Conservation (phyloP, 805 yeast species). For the Yarrowia deformans region DNA sequence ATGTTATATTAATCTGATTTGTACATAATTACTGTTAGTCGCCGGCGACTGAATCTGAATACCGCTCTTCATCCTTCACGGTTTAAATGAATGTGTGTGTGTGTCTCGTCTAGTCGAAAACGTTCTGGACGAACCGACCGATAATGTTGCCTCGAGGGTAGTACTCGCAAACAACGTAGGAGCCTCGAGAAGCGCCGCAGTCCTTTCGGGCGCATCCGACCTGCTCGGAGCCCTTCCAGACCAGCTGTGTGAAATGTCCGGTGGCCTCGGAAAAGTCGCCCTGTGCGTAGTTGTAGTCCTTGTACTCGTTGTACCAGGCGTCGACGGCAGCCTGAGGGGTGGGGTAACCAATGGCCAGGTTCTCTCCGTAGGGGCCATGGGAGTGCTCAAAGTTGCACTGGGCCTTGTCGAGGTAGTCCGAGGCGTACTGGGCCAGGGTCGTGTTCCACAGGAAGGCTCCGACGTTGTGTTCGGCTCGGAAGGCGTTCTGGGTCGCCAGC, state of each 20-base stretch:
- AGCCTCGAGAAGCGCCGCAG: slow-evolving; percentile 59
- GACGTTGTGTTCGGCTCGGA: slow-evolving; percentile 46
- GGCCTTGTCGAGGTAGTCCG: slow-evolving; percentile 56
- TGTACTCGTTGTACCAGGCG: slow-evolving; percentile 79
- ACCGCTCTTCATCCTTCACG: too few species aligned
- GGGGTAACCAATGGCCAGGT: slow-evolving; percentile 76
- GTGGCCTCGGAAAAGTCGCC: slow-evolving; percentile 55
- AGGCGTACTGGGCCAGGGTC: slow-evolving; percentile 61
- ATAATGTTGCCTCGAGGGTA: slow-evolving; percentile 71
- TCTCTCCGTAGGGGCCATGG: slow-evolving; percentile 76
- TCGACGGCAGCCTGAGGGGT: slow-evolving; percentile 56
- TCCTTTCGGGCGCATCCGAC: slow-evolving; percentile 76
- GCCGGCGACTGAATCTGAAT: background rate
- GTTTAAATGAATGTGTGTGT: too few species aligned
- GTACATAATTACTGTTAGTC: background rate
- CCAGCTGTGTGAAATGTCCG: slow-evolving; percentile 84
- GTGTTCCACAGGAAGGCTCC: slow-evolving; percentile 62
- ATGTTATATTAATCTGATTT: too few species aligned
- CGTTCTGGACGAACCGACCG: slow-evolving; percentile 45
- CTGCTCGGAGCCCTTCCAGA: slow-evolving; percentile 69
- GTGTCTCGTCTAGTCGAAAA: slow-evolving; percentile 19
- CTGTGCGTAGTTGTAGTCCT: slow-evolving; percentile 58
- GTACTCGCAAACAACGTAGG: slow-evolving; percentile 79
- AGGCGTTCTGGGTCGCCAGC: slow-evolving; percentile 45
- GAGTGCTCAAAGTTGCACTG: slow-evolving; percentile 69